Evolutionary conservation across 257 asterid species (phyloP), one percentile per base, ranked within the genome.

Genomic region (Cordia subcordata): DNA sequence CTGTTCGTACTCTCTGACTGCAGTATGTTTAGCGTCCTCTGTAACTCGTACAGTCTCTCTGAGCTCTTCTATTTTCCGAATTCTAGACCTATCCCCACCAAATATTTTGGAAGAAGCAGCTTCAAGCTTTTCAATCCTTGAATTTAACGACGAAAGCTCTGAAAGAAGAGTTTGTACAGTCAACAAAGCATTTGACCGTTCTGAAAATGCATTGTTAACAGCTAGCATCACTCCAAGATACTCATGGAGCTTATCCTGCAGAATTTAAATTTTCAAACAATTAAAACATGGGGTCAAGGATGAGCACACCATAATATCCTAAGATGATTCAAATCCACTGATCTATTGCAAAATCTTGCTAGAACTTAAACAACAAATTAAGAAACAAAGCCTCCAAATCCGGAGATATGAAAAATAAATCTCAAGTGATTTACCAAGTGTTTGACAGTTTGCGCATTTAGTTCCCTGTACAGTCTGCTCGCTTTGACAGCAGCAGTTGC

Each of bases 401-500:
- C 6, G 6, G 10, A 42, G 12, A 42, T 15, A 3, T n/a, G 17
- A 17, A 13, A n/a, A 6, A 13, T 2, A 5, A 12, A 49, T 45
- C 5, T 45, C 14, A 50, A 51, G 17, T 57, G 62, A 66, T 60
- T 67, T 76, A 85, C 96, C 99, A 89, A 77, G 87, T 85, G 97
- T 69, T 93, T 93, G 69, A 93, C 99, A 23, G 95, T 88, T 69
- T 86, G 97, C 17, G 96, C 77, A 86, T 85, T 93, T 73, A 93
- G 70, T 65, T 93, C 99, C 57, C 97, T 79, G 69, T 82, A 93
- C 62, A 93, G 80, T 83, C 99, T 82, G 82, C 97, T 86, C 39
- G 99, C 95, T 79, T 93, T 93, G 32, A 93, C 99, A 38, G 99
- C 73, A 63, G 99, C 96, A 27, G 96, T 89, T 22, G 99, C 99